These are phyloP conservation scores for Pleurotus eryngii DNA, from an alignment of 768 basidiomycete genomes.

Conservation along the genomic window DNA sequence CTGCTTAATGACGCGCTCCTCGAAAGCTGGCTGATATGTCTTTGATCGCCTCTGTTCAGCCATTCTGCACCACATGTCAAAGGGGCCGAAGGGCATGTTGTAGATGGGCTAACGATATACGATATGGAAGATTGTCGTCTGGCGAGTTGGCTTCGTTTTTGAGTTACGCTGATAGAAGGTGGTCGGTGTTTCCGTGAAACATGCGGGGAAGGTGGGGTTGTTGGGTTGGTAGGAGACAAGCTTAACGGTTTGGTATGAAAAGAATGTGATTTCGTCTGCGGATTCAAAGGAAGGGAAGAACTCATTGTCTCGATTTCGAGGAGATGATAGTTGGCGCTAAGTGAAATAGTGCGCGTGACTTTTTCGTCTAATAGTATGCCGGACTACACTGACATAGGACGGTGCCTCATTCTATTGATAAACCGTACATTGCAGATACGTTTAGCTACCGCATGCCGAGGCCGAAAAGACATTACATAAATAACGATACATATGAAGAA, in stretches of 20 bases:
- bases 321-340: neutral
- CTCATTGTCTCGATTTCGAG: neutral
- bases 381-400: too few relatives aligned
- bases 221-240: neutral
- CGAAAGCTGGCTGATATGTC: neutral
- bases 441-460: too few relatives aligned
- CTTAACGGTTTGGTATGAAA: neutral
- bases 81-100: neutral
- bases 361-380: too few relatives aligned
- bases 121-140: constrained; percentile 7
- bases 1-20: neutral
- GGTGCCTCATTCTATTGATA: too few relatives aligned
- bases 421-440: too few relatives aligned
- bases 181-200: neutral
- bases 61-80: constrained; percentile 2
- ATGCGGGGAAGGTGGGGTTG: neutral
- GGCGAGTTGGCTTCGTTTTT: neutral
- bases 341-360: too few relatives aligned
- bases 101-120: constrained; percentile 3
- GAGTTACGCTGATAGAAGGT: constrained; percentile 2
- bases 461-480: too few relatives aligned
- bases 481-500: too few relatives aligned
- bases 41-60: neutral
- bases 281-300: constrained; percentile 2
- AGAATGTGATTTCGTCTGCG: constrained; percentile 1